These are phyloP conservation scores for Incumbomyces delicatus DNA, from an alignment of 2,329 filamentous ascomycete species.

Conservation along the genomic window DNA sequence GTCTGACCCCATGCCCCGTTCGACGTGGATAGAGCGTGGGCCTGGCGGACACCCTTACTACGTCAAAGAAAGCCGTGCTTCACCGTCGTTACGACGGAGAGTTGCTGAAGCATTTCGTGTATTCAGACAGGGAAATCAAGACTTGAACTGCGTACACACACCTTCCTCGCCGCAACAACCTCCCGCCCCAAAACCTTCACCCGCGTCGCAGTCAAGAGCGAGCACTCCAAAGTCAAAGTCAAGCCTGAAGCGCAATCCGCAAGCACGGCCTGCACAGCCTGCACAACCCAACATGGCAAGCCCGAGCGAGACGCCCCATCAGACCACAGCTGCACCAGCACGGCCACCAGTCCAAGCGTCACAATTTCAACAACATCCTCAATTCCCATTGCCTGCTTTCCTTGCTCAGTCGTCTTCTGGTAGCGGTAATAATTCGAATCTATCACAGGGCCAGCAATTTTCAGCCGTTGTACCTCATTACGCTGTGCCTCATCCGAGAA, in stretches of 20 bases:
- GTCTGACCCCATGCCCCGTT: conserved; percentile 7
- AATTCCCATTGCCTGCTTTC: conserved; percentile 7
- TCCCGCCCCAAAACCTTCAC: conserved; percentile 12
- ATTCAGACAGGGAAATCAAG: conserved; percentile 1
- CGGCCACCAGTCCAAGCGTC: not conserved
- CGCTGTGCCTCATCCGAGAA: not conserved
- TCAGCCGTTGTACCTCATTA: conserved; percentile 7
- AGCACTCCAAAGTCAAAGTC: not conserved
- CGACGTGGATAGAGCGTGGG: conserved; percentile 17
- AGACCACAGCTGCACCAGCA: conserved; percentile 3
- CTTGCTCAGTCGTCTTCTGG: not conserved
- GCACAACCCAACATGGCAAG: conserved; percentile 2
- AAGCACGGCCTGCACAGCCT: conserved; percentile 1
- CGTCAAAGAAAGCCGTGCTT: conserved; percentile 10
- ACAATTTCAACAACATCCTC: conserved; percentile 1
- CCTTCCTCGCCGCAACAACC: conserved; percentile 11
- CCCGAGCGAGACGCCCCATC: not conserved
- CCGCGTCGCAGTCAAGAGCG: not conserved
- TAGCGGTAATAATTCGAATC: not conserved
- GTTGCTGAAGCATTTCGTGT: conserved; percentile 6
- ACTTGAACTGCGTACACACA: conserved; percentile 6
- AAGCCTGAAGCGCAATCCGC: conserved; percentile 4
- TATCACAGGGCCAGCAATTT: conserved; percentile 6
- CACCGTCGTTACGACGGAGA: conserved; percentile 3
- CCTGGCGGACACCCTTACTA: conserved; percentile 15